These are phyloP conservation scores for Rhodotorula kratochvilovae DNA, from an alignment of 768 basidiomycete genomes.

Conservation along the genomic window DNA sequence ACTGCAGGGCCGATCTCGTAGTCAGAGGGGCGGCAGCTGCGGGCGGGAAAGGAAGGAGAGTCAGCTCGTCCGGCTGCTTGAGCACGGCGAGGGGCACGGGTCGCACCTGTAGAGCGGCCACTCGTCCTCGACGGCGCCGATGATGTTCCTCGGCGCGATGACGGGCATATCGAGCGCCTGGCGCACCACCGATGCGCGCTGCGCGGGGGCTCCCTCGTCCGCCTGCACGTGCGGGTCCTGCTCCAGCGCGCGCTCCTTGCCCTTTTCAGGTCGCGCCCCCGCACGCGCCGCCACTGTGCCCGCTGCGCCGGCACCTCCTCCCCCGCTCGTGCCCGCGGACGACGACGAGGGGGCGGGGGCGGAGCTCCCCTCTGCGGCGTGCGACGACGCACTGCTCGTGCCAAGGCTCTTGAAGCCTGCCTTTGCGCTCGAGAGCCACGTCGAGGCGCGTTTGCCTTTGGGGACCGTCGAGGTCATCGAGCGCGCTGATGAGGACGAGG, in stretches of 20 bases:
- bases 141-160: slow-evolving; percentile 4
- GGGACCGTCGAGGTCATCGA: background rate
- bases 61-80: background rate
- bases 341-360: background rate
- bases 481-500: background rate
- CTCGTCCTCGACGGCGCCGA: slow-evolving; percentile 35
- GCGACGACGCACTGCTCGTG: background rate
- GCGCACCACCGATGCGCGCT: background rate
- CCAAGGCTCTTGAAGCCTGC: slow-evolving; percentile 9
- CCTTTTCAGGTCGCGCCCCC: background rate
- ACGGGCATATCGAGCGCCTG: slow-evolving; percentile 2
- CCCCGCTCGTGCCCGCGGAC: background rate
- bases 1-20: slow-evolving; percentile 29
- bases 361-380: background rate
- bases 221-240: background rate
- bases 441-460: slow-evolving; percentile 7
- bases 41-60: fast-evolving
- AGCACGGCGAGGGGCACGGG: too few species aligned
- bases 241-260: slow-evolving; percentile 4
- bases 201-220: background rate
- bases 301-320: background rate
- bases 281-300: background rate
- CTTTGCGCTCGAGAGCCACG: slow-evolving; percentile 29
- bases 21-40: slow-evolving; percentile 25
- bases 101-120: slow-evolving; percentile 35